Evolutionary conservation across 2,329 filamentous ascomycete genomes (phyloP).

Genomic region (Ceratocystis cubensis): DNA sequence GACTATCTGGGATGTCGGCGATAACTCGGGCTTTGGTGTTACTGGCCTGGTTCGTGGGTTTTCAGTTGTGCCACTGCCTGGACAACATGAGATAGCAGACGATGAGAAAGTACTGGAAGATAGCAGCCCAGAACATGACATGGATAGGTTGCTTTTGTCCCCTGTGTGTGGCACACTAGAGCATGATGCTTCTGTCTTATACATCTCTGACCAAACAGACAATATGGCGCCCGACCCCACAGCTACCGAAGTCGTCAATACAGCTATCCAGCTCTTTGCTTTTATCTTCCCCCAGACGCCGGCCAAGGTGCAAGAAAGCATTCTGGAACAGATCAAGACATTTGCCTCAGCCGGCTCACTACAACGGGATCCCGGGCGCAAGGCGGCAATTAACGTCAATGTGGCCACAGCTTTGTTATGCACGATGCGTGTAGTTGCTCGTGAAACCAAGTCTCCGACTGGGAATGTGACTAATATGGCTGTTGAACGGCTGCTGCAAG

Average conservation of each 20-base stretch:
- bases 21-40: conserved; percentile 90
- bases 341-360: conserved; percentile 71
- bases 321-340: conserved; percentile 82
- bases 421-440: conserved; percentile 70
- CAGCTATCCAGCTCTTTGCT: conserved; percentile 85
- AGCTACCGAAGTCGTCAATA: conserved; percentile 85
- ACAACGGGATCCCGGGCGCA: conserved; percentile 75
- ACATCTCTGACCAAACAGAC: conserved; percentile 31
- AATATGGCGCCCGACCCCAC: conserved; percentile 56
- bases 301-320: conserved; percentile 87
- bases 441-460: conserved; percentile 58
- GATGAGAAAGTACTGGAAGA: conserved; percentile 33
- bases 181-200: conserved; percentile 76
- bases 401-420: conserved; percentile 69
- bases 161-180: conserved; percentile 76
- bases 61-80: conserved; percentile 55
- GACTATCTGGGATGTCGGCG: conserved; percentile 84
- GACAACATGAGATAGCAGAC: conserved; percentile 43
- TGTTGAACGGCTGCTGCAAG: conserved; percentile 75
- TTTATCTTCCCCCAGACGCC: conserved; percentile 81
- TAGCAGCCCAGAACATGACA: conserved; percentile 49
- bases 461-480: conserved; percentile 63
- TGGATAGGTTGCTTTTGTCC: conserved; percentile 49
- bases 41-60: conserved; percentile 74
- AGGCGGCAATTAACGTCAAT: conserved; percentile 83